These are phyloP conservation scores for Plantago coronopus DNA, from an alignment of 305 asterid species.

Conservation along the genomic window DNA sequence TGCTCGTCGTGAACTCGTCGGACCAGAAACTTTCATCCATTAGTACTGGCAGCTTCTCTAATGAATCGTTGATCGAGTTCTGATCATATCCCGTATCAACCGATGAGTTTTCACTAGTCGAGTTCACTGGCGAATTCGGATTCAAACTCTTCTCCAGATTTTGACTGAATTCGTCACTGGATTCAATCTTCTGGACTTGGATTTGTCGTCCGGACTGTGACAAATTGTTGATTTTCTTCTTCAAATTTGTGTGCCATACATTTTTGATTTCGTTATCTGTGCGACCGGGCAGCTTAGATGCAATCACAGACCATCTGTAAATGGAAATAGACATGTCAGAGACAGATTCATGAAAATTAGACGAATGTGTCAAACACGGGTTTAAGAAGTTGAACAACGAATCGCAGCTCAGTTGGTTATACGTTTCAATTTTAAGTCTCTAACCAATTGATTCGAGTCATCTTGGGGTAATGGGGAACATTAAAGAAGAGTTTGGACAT, in stretches of 20 bases:
- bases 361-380: no score
- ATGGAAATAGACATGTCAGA: no score
- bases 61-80: neutral
- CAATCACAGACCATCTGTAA: constrained; percentile 57
- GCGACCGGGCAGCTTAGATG: constrained; percentile 48
- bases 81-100: neutral
- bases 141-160: no score
- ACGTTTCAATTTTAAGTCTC: no score
- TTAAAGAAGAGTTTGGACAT: no score
- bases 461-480: no score
- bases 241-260: constrained; percentile 48
- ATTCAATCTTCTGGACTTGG: neutral
- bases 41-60: neutral
- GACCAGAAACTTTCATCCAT: constrained; percentile 32
- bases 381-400: no score
- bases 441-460: no score
- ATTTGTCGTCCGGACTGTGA: constrained; percentile 2
- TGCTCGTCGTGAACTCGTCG: constrained; percentile 18
- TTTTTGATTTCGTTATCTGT: constrained; percentile 58
- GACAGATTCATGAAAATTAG: neutral
- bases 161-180: neutral
- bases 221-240: constrained; percentile 28
- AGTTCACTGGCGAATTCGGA: constrained; percentile 18
- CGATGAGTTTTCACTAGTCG: constrained; percentile 25
- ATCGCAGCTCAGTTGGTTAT: no score